Percentiles rank a stretch among this genome's conserved stretches.
Evolutionary conservation across 1,139 yeast genomes (phyloP).

Genomic region (Kodamaea fungicola): DNA sequence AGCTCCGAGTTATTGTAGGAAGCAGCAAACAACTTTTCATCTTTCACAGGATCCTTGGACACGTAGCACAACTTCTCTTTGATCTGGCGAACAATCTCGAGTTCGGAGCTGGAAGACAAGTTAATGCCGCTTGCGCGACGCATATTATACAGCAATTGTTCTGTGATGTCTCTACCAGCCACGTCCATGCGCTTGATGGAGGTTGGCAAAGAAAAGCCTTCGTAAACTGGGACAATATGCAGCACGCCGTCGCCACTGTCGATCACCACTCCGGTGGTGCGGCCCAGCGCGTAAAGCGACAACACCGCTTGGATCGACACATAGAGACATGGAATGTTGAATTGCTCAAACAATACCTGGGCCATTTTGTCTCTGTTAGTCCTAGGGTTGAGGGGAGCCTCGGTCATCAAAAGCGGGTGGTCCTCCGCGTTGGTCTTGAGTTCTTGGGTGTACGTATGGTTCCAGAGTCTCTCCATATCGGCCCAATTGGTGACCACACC

Average conservation of each 20-base stretch:
- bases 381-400: slow-evolving; percentile 82
- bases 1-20: slow-evolving; percentile 27
- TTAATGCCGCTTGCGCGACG: slow-evolving; percentile 61
- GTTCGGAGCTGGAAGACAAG: slow-evolving; percentile 69
- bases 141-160: slow-evolving; percentile 62
- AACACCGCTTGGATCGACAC: slow-evolving; percentile 80
- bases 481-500: slow-evolving; percentile 86
- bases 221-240: slow-evolving; percentile 84
- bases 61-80: slow-evolving; percentile 75
- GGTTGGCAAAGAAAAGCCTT: slow-evolving; percentile 77
- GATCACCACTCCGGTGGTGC: slow-evolving; percentile 85
- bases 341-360: slow-evolving; percentile 77
- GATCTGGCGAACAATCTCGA: slow-evolving; percentile 73
- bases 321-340: slow-evolving; percentile 85
- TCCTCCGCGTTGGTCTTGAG: slow-evolving; percentile 51
- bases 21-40: slow-evolving; percentile 54
- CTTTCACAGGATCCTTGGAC: slow-evolving; percentile 65
- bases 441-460: slow-evolving; percentile 56
- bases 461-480: slow-evolving; percentile 80
- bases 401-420: slow-evolving; percentile 72
- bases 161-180: slow-evolving; percentile 87
- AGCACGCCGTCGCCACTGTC: slow-evolving; percentile 94
- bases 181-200: slow-evolving; percentile 74
- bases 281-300: slow-evolving; percentile 81
- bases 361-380: slow-evolving; percentile 69